A percentile compares a stretch with the other conserved stretches of the same genome.
Evolutionary conservation across 495 filamentous ascomycete genomes (phyloP).

Genomic region (Podospora didyma): DNA sequence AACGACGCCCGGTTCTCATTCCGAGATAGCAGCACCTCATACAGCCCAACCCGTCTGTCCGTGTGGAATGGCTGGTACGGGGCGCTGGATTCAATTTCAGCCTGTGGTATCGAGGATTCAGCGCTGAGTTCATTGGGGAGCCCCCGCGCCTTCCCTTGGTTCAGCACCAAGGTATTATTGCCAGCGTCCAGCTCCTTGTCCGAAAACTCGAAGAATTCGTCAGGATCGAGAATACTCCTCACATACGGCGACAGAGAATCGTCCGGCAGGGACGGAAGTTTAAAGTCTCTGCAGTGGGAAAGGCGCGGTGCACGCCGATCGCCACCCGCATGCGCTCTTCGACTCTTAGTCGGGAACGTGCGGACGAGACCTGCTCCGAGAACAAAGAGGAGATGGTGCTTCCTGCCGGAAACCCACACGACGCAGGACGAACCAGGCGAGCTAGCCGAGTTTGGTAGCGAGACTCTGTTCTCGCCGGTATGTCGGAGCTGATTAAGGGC

Average conservation of each 20-base stretch:
- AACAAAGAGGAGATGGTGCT: conserved; percentile 51
- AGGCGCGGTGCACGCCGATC: conserved; percentile 39
- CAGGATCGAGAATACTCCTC: conserved; percentile 42
- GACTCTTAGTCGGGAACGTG: conserved; percentile 60
- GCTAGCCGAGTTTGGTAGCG: conserved; percentile 55
- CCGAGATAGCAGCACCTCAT: conserved; percentile 32
- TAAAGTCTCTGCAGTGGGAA: conserved; percentile 60
- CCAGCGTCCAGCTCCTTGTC: conserved; percentile 41
- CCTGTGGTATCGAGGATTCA: conserved; percentile 66
- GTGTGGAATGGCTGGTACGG: conserved; percentile 91
- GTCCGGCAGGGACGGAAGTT: conserved; percentile 55
- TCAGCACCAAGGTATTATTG: conserved; percentile 39
- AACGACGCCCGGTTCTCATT: conserved; percentile 1
- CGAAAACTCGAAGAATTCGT: conserved; percentile 45
- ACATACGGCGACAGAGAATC: conserved; percentile 39
- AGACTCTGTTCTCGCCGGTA: conserved; percentile 77
- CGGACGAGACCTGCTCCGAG: conserved; percentile 59
- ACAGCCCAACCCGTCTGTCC: conserved; percentile 70
- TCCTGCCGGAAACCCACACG: conserved; percentile 51
- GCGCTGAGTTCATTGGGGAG: conserved; percentile 29
- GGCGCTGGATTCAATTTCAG: conserved; percentile 89
- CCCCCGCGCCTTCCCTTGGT: conserved; percentile 25
- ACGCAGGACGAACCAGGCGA: conserved; percentile 50
- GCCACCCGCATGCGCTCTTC: conserved; percentile 30
- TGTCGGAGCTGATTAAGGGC: conserved; percentile 78